Conservation (phyloP, 169 alveolate genomes). For the Plasmodium falciparum region DNA sequence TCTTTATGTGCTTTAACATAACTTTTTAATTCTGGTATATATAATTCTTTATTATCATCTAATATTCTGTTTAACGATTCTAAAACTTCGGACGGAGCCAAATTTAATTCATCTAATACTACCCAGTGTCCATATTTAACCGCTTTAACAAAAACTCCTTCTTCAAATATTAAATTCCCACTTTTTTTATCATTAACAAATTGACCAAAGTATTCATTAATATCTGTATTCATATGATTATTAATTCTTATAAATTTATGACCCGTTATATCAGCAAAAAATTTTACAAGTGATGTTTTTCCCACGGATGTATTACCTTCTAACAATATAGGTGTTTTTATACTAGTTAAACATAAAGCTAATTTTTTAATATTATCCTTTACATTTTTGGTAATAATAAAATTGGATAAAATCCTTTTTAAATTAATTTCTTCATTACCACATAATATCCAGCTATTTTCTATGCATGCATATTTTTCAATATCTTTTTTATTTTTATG, state of each 20-base stretch:
- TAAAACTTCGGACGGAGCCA: slow-evolving; percentile 98
- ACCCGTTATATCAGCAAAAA: slow-evolving; percentile 94
- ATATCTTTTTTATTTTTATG: slow-evolving; percentile 57
- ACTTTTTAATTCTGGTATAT: slow-evolving; percentile 96
- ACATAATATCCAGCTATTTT: slow-evolving; percentile 68
- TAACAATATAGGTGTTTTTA: slow-evolving; percentile 97
- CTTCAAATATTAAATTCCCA: slow-evolving; percentile 95
- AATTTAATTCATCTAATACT: slow-evolving; percentile 98
- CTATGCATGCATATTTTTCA: slow-evolving; percentile 66
- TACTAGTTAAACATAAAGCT: slow-evolving; percentile 94
- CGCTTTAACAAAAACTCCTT: slow-evolving; percentile 98
- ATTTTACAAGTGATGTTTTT: slow-evolving; percentile 97
- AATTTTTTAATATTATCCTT: slow-evolving; percentile 90
- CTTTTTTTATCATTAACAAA: slow-evolving; percentile 93
- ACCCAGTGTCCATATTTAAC: slow-evolving; percentile 99
- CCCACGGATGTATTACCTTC: slow-evolving; percentile 99
- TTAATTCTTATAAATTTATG: slow-evolving; percentile 97
- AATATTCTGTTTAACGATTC: slow-evolving; percentile 98
- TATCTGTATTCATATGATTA: slow-evolving; percentile 99
- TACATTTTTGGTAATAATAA: slow-evolving; percentile 93
- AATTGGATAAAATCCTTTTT: slow-evolving; percentile 77
- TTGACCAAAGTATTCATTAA: slow-evolving; percentile 98
- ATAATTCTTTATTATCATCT: slow-evolving; percentile 98
- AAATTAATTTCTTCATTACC: slow-evolving; percentile 64
- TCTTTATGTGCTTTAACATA: slow-evolving; percentile 97